Conservation (phyloP, 148 eudicot species). For the Chenopodium quinoa region DNA sequence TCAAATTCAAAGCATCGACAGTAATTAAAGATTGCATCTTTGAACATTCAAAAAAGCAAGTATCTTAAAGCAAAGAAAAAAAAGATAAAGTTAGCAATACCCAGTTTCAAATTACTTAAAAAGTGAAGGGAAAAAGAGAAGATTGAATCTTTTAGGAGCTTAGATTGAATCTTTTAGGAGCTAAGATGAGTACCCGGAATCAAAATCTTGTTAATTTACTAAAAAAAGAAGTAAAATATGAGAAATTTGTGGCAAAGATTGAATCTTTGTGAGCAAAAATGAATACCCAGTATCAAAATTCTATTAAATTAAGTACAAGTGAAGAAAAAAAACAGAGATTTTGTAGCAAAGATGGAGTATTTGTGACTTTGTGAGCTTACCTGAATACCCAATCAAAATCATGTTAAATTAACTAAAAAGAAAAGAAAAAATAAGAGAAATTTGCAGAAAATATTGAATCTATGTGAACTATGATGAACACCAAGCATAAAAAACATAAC, state of each 20-base stretch:
- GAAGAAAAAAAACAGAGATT: not conserved
- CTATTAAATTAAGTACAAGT: no score
- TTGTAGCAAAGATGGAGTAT: not conserved
- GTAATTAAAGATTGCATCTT: not conserved
- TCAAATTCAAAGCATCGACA: conserved; percentile 13
- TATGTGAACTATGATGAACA: no score
- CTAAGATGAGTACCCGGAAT: conserved; percentile 9
- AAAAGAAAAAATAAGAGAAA: no score
- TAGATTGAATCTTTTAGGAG: not conserved
- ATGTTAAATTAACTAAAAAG: no score
- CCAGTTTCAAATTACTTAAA: conserved; percentile 4
- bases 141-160: not conserved
- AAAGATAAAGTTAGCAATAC: conserved; percentile 21
- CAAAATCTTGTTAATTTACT: conserved; percentile 1
- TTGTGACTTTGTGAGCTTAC: no score
- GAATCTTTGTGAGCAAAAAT: conserved; percentile 16
- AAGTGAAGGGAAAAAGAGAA: conserved; percentile 3
- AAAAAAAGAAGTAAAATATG: conserved; percentile 12
- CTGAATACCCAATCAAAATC: no score
- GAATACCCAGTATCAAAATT: not conserved
- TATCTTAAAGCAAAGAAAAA: conserved; percentile 11
- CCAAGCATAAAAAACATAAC: not conserved
- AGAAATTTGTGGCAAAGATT: not conserved
- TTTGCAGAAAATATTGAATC: no score
- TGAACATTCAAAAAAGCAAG: conserved; percentile 31